phyloP scores from a whole-genome alignment of 345 rosid species.

The Citrus reticulata region DNA sequence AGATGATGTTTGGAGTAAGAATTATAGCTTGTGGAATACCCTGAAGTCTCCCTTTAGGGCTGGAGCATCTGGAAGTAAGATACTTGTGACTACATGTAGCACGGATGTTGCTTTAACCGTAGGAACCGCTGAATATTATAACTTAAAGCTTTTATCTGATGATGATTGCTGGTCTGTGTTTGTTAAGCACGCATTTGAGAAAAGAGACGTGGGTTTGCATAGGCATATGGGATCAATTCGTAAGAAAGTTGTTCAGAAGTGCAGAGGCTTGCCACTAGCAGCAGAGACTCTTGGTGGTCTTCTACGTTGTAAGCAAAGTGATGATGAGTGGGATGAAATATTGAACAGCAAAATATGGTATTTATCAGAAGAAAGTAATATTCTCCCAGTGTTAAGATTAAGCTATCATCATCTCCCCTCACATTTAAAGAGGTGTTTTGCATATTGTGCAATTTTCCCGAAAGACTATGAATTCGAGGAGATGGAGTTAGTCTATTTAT shows the following conservation, averaged over 20 bases:
- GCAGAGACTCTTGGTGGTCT: neutral
- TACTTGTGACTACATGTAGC: neutral
- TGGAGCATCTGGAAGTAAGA: neutral
- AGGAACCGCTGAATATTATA: neutral
- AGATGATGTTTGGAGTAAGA: neutral
- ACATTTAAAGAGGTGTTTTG: conserved; percentile 28
- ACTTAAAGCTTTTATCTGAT: neutral
- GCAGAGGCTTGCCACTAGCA: neutral
- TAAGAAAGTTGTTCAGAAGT: neutral
- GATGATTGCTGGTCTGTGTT: neutral
- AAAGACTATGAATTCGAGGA: neutral
- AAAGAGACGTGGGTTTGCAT: neutral
- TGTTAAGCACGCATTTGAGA: neutral
- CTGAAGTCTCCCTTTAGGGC: neutral
- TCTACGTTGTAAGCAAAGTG: neutral
- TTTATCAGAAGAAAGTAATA: neutral
- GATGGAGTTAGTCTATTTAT: conserved; percentile 3
- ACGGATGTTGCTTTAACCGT: neutral
- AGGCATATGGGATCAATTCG: neutral
- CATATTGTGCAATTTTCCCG: conserved; percentile 8
- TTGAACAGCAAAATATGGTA: neutral
- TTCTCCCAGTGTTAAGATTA: neutral
- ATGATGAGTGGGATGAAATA: neutral
- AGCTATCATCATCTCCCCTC: conserved; percentile 12
- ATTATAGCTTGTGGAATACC: neutral